These are phyloP conservation scores for Candida sakaeoensis DNA, from an alignment of 805 yeast genomes.

Conservation along the genomic window DNA sequence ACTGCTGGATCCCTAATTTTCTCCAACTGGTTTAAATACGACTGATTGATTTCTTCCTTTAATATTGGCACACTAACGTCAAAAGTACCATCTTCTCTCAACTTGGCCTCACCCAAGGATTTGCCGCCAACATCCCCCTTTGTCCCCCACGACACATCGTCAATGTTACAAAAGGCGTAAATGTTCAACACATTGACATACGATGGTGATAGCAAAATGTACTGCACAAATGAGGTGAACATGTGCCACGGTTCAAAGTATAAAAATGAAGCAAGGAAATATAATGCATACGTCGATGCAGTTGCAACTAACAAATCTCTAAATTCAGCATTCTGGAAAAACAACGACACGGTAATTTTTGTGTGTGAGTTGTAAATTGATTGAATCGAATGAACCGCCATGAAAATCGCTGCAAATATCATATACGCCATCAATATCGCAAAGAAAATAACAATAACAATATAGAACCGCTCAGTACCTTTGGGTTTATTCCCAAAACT, in stretches of 20 bases:
- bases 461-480: slow-evolving; percentile 54
- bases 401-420: slow-evolving; percentile 53
- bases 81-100: slow-evolving; percentile 51
- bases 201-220: slow-evolving; percentile 49
- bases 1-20: slow-evolving; percentile 45
- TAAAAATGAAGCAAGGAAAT: slow-evolving; percentile 53
- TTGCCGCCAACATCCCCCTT: slow-evolving; percentile 61
- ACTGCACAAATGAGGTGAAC: slow-evolving; percentile 52
- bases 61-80: slow-evolving; percentile 51
- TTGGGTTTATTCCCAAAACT: slow-evolving; percentile 65
- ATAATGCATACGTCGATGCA: slow-evolving; percentile 57
- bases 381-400: slow-evolving; percentile 52
- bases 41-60: slow-evolving; percentile 51
- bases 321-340: slow-evolving; percentile 44
- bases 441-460: slow-evolving; percentile 50
- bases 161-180: slow-evolving; percentile 68
- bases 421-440: slow-evolving; percentile 60
- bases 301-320: slow-evolving; percentile 55
- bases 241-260: slow-evolving; percentile 68
- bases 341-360: slow-evolving; percentile 40
- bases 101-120: slow-evolving; percentile 53
- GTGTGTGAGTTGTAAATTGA: slow-evolving; percentile 30
- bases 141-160: slow-evolving; percentile 75
- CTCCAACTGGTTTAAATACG: slow-evolving; percentile 49
- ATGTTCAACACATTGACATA: slow-evolving; percentile 57